Conservation (phyloP, 2,329 filamentous ascomycete genomes). For the Colletotrichum sp. region DNA sequence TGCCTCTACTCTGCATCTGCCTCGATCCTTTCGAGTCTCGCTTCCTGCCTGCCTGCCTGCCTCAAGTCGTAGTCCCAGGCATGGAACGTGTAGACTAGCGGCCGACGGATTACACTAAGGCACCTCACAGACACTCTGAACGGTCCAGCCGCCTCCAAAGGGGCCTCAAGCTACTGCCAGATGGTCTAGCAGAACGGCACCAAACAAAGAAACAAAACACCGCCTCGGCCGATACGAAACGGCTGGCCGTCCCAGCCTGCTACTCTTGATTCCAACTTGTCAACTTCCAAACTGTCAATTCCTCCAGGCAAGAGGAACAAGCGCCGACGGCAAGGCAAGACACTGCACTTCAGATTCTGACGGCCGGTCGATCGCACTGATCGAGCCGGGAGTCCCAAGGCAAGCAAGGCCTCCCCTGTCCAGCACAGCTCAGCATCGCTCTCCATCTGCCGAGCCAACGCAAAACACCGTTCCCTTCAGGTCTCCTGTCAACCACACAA, state of each 20-base stretch:
- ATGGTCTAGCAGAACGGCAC: background rate
- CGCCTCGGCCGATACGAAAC: conserved; percentile 18
- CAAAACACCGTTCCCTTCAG: conserved; percentile 20
- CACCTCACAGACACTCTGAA: conserved; percentile 12
- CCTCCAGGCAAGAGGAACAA: background rate
- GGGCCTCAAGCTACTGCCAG: background rate
- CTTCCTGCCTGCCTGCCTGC: background rate
- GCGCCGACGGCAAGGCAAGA: background rate
- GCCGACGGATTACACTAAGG: conserved; percentile 1
- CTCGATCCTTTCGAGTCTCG: background rate
- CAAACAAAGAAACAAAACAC: conserved; percentile 21
- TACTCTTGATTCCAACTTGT: background rate
- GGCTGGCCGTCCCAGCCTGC: conserved; percentile 3
- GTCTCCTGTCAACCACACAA: background rate
- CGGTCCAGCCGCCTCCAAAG: background rate
- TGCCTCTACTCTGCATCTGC: background rate
- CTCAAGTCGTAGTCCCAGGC: background rate
- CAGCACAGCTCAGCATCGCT: background rate
- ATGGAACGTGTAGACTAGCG: background rate
- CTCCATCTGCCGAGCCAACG: conserved; percentile 18
- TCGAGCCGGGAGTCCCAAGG: background rate
- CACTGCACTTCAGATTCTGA: background rate
- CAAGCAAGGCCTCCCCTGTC: conserved; percentile 6
- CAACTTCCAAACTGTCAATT: background rate
- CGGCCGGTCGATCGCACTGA: conserved; percentile 1